Percentiles rank a stretch among this genome's conserved stretches.
These are phyloP conservation scores for Serendipita indica DNA, from an alignment of 768 basidiomycete genomes.

Conservation along the genomic window DNA sequence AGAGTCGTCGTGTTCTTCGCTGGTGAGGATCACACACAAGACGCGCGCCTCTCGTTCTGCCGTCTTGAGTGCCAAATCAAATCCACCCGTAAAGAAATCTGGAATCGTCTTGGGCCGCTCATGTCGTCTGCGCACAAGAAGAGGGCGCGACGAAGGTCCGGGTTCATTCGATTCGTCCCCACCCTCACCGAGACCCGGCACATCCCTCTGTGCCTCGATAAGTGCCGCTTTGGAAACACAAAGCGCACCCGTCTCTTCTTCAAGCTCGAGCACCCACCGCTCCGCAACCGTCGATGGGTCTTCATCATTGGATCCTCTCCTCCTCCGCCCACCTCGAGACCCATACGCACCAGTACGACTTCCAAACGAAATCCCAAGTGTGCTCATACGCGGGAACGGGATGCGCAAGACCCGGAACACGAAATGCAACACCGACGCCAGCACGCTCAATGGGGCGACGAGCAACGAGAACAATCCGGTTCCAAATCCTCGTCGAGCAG, in stretches of 20 bases:
- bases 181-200: slow-evolving; percentile 32
- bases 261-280: slow-evolving; percentile 63
- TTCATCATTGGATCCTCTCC: slow-evolving; percentile 18
- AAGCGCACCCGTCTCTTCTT: slow-evolving; percentile 72
- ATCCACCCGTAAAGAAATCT: slow-evolving; percentile 65
- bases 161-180: slow-evolving; percentile 24
- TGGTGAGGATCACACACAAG: slow-evolving; percentile 69
- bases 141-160: slow-evolving; percentile 21
- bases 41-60: slow-evolving; percentile 62
- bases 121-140: slow-evolving; percentile 26
- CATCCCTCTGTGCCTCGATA: slow-evolving; percentile 24
- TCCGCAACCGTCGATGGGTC: slow-evolving; percentile 45
- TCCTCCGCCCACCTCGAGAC: slow-evolving; percentile 15
- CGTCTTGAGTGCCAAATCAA: slow-evolving; percentile 59
- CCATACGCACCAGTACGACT: slow-evolving; percentile 18
- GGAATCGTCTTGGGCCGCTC: slow-evolving; percentile 34
- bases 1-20: slow-evolving; percentile 82
- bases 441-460: slow-evolving; percentile 36
- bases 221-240: slow-evolving; percentile 34
- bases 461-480: slow-evolving; percentile 24
- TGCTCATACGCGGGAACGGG: slow-evolving; percentile 41
- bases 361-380: slow-evolving; percentile 35
- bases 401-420: slow-evolving; percentile 52
- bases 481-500: slow-evolving; percentile 22
- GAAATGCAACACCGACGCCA: slow-evolving; percentile 47